Evolutionary conservation across 2,329 filamentous ascomycete species (phyloP).

Genomic region (Fusarium brachygibbosum): DNA sequence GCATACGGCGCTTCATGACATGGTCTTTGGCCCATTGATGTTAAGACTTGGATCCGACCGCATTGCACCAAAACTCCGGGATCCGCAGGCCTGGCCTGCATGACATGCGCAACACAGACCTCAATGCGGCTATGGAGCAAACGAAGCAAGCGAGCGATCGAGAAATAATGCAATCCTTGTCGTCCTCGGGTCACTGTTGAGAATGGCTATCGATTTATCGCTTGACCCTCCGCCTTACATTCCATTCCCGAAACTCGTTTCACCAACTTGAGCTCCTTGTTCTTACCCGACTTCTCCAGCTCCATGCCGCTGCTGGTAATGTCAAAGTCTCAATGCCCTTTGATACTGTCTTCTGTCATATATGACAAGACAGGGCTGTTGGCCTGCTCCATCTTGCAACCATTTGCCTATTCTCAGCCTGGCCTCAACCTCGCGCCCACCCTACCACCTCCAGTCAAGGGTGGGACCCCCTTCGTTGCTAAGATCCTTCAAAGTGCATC

Average conservation of each 20-base stretch:
- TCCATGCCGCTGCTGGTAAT: not conserved
- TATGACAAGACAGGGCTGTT: conserved; percentile 8
- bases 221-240: conserved; percentile 6
- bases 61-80: conserved; percentile 12
- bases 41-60: not conserved
- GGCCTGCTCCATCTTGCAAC: conserved; percentile 30
- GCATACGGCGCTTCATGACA: conserved; percentile 18
- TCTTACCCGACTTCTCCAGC: conserved; percentile 5
- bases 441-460: conserved; percentile 28
- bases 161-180: conserved; percentile 16
- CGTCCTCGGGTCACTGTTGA: conserved; percentile 4
- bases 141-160: conserved; percentile 21
- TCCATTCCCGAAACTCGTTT: not conserved
- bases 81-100: conserved; percentile 26
- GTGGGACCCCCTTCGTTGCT: conserved; percentile 11
- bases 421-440: conserved; percentile 41
- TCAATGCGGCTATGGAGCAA: conserved; percentile 19
- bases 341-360: conserved; percentile 15
- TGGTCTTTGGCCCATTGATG: conserved; percentile 13
- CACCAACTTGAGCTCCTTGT: not conserved
- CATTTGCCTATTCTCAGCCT: conserved; percentile 19
- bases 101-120: conserved; percentile 34
- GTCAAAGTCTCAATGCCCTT: conserved; percentile 19
- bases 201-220: conserved; percentile 4
- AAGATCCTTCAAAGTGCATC: conserved; percentile 24